Conservation (phyloP, 2,329 filamentous ascomycete species). For the Curvularia hawaiiensis region DNA sequence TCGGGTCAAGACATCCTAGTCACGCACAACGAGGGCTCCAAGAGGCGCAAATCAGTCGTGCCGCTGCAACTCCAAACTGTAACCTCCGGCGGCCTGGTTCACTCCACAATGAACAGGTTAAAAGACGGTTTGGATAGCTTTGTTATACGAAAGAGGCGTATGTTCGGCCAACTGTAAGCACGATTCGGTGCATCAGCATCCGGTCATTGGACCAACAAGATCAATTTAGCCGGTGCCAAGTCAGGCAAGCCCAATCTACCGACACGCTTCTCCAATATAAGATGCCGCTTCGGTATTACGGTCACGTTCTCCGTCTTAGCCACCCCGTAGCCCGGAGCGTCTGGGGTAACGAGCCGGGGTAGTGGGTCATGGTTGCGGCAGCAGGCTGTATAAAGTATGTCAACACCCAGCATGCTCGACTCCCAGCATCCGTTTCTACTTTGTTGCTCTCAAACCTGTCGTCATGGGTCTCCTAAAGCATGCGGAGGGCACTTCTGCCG, state of each 20-base stretch:
- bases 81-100: slow-evolving; percentile 15
- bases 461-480: slow-evolving; percentile 36
- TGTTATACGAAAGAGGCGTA: slow-evolving; percentile 10
- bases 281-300: slow-evolving; percentile 34
- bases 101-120: slow-evolving; percentile 13
- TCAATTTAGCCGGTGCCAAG: slow-evolving; percentile 36
- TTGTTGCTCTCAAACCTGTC: slow-evolving; percentile 14
- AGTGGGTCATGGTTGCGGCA: slow-evolving; percentile 4
- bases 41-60: background rate
- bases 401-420: slow-evolving; percentile 13
- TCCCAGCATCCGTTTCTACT: slow-evolving; percentile 17
- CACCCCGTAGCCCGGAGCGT: slow-evolving; percentile 18
- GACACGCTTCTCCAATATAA: slow-evolving; percentile 31
- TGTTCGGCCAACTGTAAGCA: slow-evolving; percentile 14
- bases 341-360: slow-evolving; percentile 36
- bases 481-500: slow-evolving; percentile 37
- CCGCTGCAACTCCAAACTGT: slow-evolving; percentile 18
- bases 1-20: slow-evolving; percentile 2
- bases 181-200: slow-evolving; percentile 20
- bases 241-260: slow-evolving; percentile 19
- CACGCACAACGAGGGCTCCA: background rate
- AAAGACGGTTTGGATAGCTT: slow-evolving; percentile 9
- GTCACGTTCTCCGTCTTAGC: slow-evolving; percentile 31
- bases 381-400: slow-evolving; percentile 31
- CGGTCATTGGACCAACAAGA: slow-evolving; percentile 28